These are phyloP conservation scores for Protomyces lactucae-debilis DNA, from an alignment of 1,139 yeast species.

Conservation along the genomic window DNA sequence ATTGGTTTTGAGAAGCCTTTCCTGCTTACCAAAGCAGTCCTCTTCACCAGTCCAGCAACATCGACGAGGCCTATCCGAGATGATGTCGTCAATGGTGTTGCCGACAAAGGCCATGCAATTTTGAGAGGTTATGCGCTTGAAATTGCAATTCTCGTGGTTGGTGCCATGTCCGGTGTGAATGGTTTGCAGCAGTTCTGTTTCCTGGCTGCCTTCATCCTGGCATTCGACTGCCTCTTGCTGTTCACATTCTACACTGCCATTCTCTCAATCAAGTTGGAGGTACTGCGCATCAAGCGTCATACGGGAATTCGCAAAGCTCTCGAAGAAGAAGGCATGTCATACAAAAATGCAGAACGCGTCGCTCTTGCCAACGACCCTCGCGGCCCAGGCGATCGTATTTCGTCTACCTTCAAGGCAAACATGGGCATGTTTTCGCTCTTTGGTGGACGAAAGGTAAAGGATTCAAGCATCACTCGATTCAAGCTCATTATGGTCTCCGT, in stretches of 20 bases:
- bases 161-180: slow-evolving; percentile 64
- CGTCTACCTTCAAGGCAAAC: slow-evolving; percentile 10
- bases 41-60: slow-evolving; percentile 43
- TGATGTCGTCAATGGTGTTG: slow-evolving; percentile 51
- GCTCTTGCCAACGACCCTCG: slow-evolving; percentile 34
- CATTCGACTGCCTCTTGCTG: slow-evolving; percentile 68
- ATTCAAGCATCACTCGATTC: slow-evolving; percentile 34
- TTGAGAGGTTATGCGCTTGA: slow-evolving; percentile 77
- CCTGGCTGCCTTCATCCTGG: slow-evolving; percentile 65
- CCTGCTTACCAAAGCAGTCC: slow-evolving; percentile 62
- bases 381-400: slow-evolving; percentile 24
- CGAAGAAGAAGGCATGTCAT: slow-evolving; percentile 89
- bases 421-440: slow-evolving; percentile 29
- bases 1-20: slow-evolving; percentile 90
- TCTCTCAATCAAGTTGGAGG: slow-evolving; percentile 82
- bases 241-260: slow-evolving; percentile 83
- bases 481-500: slow-evolving; percentile 56
- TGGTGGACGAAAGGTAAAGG: slow-evolving; percentile 34
- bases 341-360: slow-evolving; percentile 63
- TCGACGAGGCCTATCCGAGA: slow-evolving; percentile 37
- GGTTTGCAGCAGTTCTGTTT: slow-evolving; percentile 75
- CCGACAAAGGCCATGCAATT: slow-evolving; percentile 62
- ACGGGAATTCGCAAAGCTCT: slow-evolving; percentile 73
- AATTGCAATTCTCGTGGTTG: slow-evolving; percentile 63
- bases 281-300: slow-evolving; percentile 79